phyloP scores from a whole-genome alignment of 108 stramenopile genomes.

The Chaetoceros muelleri region DNA sequence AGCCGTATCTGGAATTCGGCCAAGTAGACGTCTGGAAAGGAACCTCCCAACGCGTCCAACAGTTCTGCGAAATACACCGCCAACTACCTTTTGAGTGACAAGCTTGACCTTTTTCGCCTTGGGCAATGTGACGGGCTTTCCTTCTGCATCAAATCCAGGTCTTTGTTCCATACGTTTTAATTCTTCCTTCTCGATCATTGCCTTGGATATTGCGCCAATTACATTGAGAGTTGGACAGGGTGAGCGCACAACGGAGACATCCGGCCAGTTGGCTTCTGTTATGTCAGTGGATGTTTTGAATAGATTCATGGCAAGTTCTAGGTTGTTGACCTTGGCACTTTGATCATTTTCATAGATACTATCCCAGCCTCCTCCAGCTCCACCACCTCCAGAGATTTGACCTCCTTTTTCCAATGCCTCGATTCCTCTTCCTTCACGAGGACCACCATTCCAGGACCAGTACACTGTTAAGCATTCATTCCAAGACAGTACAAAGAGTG shows the following conservation, averaged over 20 bases:
- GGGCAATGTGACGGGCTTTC: slow-evolving; percentile 28
- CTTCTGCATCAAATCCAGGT: slow-evolving; percentile 60
- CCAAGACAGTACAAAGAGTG: background rate
- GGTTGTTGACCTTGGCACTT: slow-evolving; percentile 70
- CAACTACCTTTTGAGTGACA: slow-evolving; percentile 54
- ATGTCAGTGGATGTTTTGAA: slow-evolving; percentile 62
- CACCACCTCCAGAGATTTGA: slow-evolving; percentile 74
- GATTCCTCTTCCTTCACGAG: slow-evolving; percentile 79
- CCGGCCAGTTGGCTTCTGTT: slow-evolving; percentile 78
- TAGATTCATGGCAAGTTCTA: slow-evolving; percentile 53
- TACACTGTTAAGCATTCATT: slow-evolving; percentile 40
- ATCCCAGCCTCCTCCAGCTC: slow-evolving; percentile 81
- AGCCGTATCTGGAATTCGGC: slow-evolving; percentile 70
- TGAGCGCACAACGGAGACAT: slow-evolving; percentile 47
- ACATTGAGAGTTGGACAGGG: slow-evolving; percentile 87
- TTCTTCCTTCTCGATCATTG: slow-evolving; percentile 72
- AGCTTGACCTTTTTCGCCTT: slow-evolving; percentile 44
- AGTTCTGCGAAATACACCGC: slow-evolving; percentile 48
- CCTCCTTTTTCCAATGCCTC: slow-evolving; percentile 82
- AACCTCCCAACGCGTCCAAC: slow-evolving; percentile 56
- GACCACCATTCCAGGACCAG: slow-evolving; percentile 97
- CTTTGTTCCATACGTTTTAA: slow-evolving; percentile 75
- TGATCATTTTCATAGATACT: slow-evolving; percentile 88
- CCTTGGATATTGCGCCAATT: slow-evolving; percentile 61
- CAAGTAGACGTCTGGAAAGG: slow-evolving; percentile 45